A percentile compares a stretch with the other conserved stretches of the same genome.
phyloP scores from a whole-genome alignment of 352 stramenopile genomes.

The Hyaloperonospora arabidopsidis region DNA sequence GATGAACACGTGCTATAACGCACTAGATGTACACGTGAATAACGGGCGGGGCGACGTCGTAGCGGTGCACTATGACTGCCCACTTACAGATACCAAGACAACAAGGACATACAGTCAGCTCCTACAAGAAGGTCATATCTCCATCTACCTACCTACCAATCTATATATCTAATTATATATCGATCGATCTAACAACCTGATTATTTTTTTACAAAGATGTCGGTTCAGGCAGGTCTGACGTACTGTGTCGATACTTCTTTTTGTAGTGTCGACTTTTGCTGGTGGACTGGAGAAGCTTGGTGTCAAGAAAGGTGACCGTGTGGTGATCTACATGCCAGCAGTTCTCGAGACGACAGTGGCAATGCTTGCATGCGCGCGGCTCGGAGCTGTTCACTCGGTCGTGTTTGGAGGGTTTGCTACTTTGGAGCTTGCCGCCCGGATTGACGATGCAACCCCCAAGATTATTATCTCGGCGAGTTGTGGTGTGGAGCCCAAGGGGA shows the following conservation, averaged over 20 bases:
- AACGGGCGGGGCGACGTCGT: conserved; percentile 43
- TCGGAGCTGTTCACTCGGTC: conserved; percentile 91
- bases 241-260: conserved; percentile 3
- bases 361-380: conserved; percentile 95
- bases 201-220: background rate
- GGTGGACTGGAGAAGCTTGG: conserved; percentile 49
- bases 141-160: background rate
- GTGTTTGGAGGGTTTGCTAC: conserved; percentile 88
- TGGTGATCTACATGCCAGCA: conserved; percentile 97
- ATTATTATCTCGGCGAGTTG: conserved; percentile 63
- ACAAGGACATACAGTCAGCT: conserved; percentile 70
- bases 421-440: conserved; percentile 72
- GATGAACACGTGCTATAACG: conserved; percentile 70
- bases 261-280: conserved; percentile 50
- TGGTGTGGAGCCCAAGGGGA: conserved; percentile 61
- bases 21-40: conserved; percentile 49
- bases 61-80: conserved; percentile 55
- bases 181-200: too few species aligned
- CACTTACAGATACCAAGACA: conserved; percentile 48
- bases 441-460: conserved; percentile 78
- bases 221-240: background rate
- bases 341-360: conserved; percentile 91
- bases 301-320: conserved; percentile 83
- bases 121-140: conserved; percentile 39
- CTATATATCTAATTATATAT: too few species aligned